Base-by-base conservation (phyloP, 805 yeast genomes). In the Barnettozyma botsteinii region DNA sequence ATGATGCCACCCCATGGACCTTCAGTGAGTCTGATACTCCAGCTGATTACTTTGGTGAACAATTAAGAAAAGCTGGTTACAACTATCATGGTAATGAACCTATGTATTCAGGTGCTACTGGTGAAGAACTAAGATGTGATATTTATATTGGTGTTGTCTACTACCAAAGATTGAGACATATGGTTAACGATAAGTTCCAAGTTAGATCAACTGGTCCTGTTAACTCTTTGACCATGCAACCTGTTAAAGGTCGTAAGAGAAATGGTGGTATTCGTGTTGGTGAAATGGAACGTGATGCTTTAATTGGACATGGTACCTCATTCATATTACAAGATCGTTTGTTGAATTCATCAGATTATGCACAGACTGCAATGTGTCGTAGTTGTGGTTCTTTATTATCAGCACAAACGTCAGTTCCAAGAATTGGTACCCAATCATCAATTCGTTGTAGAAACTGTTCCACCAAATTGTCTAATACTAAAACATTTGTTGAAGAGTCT, bases 231-330 rank as follows among this genome's bases (percentile, higher is more conserved):
- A 93, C 98, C 14, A 88, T 91, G 97, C 98, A 93, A 73, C 98
- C 98, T 30, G 98, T 93, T 41, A 93, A 93, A 70, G 98, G 98
- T 57, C 83, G 98, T 70, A 93, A 93, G 81, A 80, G 98, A 70
- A 80, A 84, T 50, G 98, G 98, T 67, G 98, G 98, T 83, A 93
- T 93, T 53, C 94, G 98, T 75, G 95, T 93, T 29, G 98, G 98
- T 64, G 98, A 93, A 66, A 93, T 93, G 98, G 98, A 93, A 69
- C 85, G 98, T 69, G 98, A 93, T 75, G 98, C 98, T 2, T 72
- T 93, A 55, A 88, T 93, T 63, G 98, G 98, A 44, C 98, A 93
- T 60, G 98, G 98, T 66, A 84, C 98, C 7, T 88, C 98, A 1
- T 93, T 77, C 78, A 67, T 93, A 55, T 70, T 93, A 52, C 98